Evolutionary conservation across 768 basidiomycete genomes (phyloP), one percentile per base, ranked within the genome.

Genomic region (Kwoniella dejecticola): DNA sequence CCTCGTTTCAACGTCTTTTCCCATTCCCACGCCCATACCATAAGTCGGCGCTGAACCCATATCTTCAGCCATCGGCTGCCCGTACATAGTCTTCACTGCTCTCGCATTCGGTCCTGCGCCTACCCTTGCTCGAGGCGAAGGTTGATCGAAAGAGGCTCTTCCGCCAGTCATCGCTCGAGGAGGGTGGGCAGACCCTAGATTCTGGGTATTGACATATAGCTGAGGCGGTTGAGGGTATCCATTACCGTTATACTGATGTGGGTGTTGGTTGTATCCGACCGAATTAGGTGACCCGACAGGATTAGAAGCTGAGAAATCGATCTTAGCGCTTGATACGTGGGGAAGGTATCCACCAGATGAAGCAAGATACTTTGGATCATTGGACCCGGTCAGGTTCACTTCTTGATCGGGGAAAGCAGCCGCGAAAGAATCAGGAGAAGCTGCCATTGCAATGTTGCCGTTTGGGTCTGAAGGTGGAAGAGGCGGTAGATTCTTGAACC

Each of bases 401-500:
- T 56, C 54, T 30, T 62, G 64, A 49, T 53, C 62, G 7, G 64
- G 56, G 42, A 62, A 62, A 30, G 60, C 52, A 21, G 60, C 60
- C 5, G 49, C 47, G 19, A 61, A 62, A 23, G 60, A 62, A 31
- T 69, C 67, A 13, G 63, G 63, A 21, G 63, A 62, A n/a, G 45
- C 36, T 49, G 49, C 38, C 45, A 62, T 10, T 17, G 11, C 21
- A 40, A 23, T 15, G 31, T 15, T 65, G 64, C 27, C 31, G 23
- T 2, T 66, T 36, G 33, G 7, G 15, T 36, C 69, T 5, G 63
- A 63, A 40, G 66, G 66, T 21, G 72, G 72, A 15, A 75, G 58
- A 15, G 73, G 73, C 13, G 73, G 73, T 6, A 75, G 65, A 46
- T 67, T 75, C 57, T 75, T 75, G 66, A 70, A 75, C 23, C 71